Evolutionary conservation across 768 basidiomycete species (phyloP).

Genomic region (Pseudohyphozyma bogoriensis): DNA sequence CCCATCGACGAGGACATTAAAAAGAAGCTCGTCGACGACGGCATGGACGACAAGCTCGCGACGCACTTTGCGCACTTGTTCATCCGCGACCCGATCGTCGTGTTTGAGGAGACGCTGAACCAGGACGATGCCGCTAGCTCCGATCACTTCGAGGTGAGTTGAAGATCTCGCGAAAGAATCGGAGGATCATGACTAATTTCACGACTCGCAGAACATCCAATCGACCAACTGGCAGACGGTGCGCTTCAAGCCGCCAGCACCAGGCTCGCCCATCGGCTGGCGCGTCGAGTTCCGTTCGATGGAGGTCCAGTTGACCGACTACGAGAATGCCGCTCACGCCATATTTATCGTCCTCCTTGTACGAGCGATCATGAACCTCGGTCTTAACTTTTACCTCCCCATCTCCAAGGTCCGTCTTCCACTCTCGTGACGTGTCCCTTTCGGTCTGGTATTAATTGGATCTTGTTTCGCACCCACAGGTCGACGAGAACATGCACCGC

Average conservation of each 20-base stretch:
- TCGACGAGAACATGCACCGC: slow-evolving; percentile 89
- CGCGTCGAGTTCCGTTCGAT: slow-evolving; percentile 96
- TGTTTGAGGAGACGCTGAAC: slow-evolving; percentile 86
- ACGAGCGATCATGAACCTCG: slow-evolving; percentile 80
- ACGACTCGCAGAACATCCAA: slow-evolving; percentile 68
- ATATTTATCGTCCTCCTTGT: slow-evolving; percentile 91
- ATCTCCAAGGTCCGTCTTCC: slow-evolving; percentile 68
- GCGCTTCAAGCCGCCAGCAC: slow-evolving; percentile 95
- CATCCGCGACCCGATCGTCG: slow-evolving; percentile 90
- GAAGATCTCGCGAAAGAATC: not conserved
- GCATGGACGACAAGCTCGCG: slow-evolving; percentile 74
- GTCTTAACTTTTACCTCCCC: slow-evolving; percentile 89
- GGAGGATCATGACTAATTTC: not conserved
- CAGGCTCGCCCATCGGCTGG: slow-evolving; percentile 89
- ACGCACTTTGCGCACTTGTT: slow-evolving; percentile 91
- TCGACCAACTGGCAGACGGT: slow-evolving; percentile 99
- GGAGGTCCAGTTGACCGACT: slow-evolving; percentile 98
- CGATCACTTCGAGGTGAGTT: slow-evolving; percentile 85
- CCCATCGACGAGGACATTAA: slow-evolving; percentile 70
- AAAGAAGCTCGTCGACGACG: slow-evolving; percentile 61
- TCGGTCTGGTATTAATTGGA: not conserved
- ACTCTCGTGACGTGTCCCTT: not conserved
- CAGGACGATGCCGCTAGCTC: slow-evolving; percentile 78
- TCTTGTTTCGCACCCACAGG: slow-evolving; percentile 45
- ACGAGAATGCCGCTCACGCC: slow-evolving; percentile 94